Evolutionary conservation across 805 yeast species (phyloP).

Genomic region (Candida sithepensis): DNA sequence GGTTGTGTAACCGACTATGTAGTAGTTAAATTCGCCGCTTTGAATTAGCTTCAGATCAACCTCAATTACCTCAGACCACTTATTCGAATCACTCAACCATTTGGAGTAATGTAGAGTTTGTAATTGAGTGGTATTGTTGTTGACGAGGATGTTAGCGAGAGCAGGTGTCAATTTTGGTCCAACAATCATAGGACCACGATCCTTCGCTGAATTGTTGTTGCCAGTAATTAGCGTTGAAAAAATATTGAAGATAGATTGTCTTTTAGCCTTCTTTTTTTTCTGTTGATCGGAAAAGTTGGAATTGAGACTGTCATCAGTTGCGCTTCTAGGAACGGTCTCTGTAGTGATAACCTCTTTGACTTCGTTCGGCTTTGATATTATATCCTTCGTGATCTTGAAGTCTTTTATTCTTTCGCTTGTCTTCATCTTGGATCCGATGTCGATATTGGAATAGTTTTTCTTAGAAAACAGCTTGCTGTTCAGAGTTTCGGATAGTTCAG

Average conservation of each 20-base stretch:
- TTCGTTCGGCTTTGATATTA: background rate
- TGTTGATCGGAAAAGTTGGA: background rate
- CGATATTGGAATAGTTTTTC: slow-evolving; percentile 1
- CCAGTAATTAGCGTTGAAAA: slow-evolving; percentile 14
- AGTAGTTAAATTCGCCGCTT: slow-evolving; percentile 9
- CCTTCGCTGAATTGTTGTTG: background rate
- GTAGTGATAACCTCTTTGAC: slow-evolving; percentile 7
- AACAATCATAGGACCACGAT: background rate
- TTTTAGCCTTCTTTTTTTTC: slow-evolving; percentile 12
- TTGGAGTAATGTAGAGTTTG: slow-evolving; percentile 23
- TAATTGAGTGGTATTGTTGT: slow-evolving; percentile 9
- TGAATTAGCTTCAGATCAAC: slow-evolving; percentile 18
- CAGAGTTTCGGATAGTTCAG: slow-evolving; percentile 5
- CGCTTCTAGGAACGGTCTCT: slow-evolving; percentile 15
- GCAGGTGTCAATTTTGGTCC: slow-evolving; percentile 2
- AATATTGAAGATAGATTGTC: slow-evolving; percentile 27
- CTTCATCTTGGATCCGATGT: background rate
- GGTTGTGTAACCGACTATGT: slow-evolving; percentile 13
- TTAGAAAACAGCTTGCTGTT: background rate
- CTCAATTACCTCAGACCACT: slow-evolving; percentile 23
- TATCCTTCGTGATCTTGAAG: background rate
- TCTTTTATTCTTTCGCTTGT: background rate
- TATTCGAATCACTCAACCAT: slow-evolving; percentile 19
- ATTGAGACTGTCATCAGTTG: background rate
- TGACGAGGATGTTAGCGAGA: slow-evolving; percentile 5